Evolutionary conservation across 78 protist genomes (phyloP).

Genomic region (Dictyostelium firmibasis): DNA sequence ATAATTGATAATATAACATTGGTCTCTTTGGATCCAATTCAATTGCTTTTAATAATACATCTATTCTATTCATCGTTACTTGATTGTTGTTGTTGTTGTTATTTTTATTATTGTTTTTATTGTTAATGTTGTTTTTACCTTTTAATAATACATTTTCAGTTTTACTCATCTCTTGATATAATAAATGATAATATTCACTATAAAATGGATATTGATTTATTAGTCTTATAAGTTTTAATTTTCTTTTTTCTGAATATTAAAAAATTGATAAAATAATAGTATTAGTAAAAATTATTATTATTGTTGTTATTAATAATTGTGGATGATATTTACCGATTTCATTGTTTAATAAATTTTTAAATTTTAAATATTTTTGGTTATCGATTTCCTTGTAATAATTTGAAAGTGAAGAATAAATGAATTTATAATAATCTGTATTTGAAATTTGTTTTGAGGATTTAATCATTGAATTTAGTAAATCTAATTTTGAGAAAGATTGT

Average conservation of each 20-base stretch:
- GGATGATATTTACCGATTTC: neutral
- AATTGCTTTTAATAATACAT: neutral
- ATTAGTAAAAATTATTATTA: too few relatives aligned
- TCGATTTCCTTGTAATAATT: neutral
- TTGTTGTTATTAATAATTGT: neutral
- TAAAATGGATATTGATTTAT: neutral
- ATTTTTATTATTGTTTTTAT: too few relatives aligned
- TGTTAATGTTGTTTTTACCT: neutral
- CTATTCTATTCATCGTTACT: neutral
- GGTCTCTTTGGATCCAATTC: neutral
- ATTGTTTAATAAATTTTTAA: neutral
- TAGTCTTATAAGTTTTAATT: neutral
- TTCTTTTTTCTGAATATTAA: neutral
- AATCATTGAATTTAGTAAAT: neutral
- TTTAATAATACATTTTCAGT: neutral
- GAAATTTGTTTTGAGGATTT: neutral
- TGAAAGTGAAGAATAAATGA: neutral
- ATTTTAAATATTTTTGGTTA: neutral
- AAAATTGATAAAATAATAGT: too few relatives aligned
- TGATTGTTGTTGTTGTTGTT: neutral
- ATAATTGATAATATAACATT: neutral
- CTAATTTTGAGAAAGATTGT: neutral
- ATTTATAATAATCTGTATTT: neutral
- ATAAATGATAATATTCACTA: neutral
- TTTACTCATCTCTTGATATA: neutral